Evolutionary conservation across 306 rosid genomes (phyloP), one percentile per base, ranked within the genome.

Genomic region (Herpetospermum pedunculosum): DNA sequence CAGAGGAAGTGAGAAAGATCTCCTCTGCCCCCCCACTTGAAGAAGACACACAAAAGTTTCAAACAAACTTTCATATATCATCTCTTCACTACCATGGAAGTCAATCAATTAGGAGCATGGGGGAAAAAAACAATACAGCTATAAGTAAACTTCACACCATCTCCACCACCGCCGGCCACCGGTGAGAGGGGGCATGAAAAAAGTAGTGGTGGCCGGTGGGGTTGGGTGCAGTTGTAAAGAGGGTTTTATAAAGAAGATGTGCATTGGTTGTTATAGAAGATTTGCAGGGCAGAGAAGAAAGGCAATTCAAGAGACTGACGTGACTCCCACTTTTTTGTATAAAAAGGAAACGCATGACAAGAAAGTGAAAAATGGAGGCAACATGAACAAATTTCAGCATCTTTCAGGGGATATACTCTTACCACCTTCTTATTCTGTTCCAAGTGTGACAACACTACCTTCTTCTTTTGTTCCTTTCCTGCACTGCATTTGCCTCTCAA

Each of bases 391-490:
- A 74, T 76, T 76, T 55, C 62, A 75, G 98, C 83, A 94, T 94
- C 98, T 94, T 89, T 91, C 87, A 77, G 26, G 73, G 97, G 77
- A 94, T 94, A 94, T 94, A 80, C 98, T 85, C 64, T 83, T 83
- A 73, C 81, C 79, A 84, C 82, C 70, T 64, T 54, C 55, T 21
- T 59, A 76, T 43, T 71, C 77, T 80, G 78, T 81, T 81, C 85
- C 88, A 67, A 71, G 75, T 79, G 65, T 80, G 87, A 70, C 74
- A 46, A 70, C 57, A 70, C 41, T 46, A 69, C 23, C 77, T 75
- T 70, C 44, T 64, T 76, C 75, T 74, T 34, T 76, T 68, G 62
- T 77, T 81, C 79, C 37, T 53, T 59, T 71, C 57, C 44, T 49
- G 40, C 13, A 25, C 43, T 68, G 35, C 13, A 21, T 63, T 37